Conservation (phyloP, 169 alveolate genomes). For the Blepharisma undulans region DNA sequence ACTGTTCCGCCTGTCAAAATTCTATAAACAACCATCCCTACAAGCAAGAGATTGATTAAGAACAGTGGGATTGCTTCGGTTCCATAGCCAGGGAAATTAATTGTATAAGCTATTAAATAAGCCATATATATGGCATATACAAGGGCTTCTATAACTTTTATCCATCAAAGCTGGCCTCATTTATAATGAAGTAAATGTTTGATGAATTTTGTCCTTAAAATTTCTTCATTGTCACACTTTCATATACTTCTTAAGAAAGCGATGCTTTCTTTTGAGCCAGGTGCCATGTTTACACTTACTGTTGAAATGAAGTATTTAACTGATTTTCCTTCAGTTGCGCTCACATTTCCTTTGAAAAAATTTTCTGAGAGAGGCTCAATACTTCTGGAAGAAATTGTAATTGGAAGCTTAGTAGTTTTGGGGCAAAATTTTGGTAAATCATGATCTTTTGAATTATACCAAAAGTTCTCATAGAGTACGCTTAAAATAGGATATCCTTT, state of each 20-base stretch:
- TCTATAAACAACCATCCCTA: neutral
- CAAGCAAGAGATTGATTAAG: neutral
- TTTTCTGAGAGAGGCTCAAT: neutral
- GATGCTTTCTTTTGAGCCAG: constrained; percentile 6
- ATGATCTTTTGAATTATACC: neutral
- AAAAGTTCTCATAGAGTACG: neutral
- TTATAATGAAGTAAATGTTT: neutral
- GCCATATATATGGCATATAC: neutral
- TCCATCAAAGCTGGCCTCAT: neutral
- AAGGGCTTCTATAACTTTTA: neutral
- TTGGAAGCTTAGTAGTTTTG: neutral
- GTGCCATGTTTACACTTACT: neutral
- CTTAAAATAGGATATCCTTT: neutral
- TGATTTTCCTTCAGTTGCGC: neutral
- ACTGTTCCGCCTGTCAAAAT: neutral
- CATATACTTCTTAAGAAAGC: neutral
- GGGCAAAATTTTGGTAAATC: constrained; percentile 20
- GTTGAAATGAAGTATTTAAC: neutral
- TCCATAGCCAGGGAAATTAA: neutral
- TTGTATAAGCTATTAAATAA: neutral
- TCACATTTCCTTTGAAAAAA: neutral
- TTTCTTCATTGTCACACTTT: neutral
- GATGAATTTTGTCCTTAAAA: neutral
- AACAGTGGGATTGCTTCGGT: neutral
- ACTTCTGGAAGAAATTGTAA: neutral